Percentiles rank a stretch among this genome's conserved stretches.
Evolutionary conservation across 106 monocot genomes (phyloP).

Genomic region (Dendrobium officinale): DNA sequence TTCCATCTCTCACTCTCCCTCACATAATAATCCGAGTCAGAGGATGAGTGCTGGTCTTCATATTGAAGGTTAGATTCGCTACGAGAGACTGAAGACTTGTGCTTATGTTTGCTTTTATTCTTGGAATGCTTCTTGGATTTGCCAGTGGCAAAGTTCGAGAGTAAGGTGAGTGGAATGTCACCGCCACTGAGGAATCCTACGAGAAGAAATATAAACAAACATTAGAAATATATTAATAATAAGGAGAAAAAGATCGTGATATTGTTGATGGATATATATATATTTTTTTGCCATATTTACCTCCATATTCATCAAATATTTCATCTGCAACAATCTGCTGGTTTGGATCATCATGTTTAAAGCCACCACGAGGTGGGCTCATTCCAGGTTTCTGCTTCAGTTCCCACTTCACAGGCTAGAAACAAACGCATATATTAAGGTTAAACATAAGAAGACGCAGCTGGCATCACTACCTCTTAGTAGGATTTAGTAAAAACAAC

Average conservation of each 20-base stretch:
- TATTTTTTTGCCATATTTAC: constrained; percentile 20
- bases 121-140: constrained; percentile 51
- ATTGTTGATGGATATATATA: not conserved
- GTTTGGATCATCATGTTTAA: constrained; percentile 86
- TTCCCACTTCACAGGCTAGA: constrained; percentile 87
- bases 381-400: constrained; percentile 90
- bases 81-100: constrained; percentile 8
- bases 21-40: constrained; percentile 18
- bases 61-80: not conserved
- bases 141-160: constrained; percentile 40
- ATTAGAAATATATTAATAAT: not conserved
- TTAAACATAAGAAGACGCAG: not conserved
- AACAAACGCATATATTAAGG: not conserved
- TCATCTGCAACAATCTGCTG: constrained; percentile 97
- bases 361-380: constrained; percentile 94
- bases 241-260: not conserved
- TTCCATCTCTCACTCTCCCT: constrained; percentile 19
- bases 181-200: constrained; percentile 79
- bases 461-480: no score
- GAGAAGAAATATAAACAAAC: not conserved
- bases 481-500: no score
- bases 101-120: constrained; percentile 47
- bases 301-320: constrained; percentile 99
- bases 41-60: not conserved
- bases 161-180: constrained; percentile 53